phyloP scores from a whole-genome alignment of 83 land plant species.

The Larix sibirica region DNA sequence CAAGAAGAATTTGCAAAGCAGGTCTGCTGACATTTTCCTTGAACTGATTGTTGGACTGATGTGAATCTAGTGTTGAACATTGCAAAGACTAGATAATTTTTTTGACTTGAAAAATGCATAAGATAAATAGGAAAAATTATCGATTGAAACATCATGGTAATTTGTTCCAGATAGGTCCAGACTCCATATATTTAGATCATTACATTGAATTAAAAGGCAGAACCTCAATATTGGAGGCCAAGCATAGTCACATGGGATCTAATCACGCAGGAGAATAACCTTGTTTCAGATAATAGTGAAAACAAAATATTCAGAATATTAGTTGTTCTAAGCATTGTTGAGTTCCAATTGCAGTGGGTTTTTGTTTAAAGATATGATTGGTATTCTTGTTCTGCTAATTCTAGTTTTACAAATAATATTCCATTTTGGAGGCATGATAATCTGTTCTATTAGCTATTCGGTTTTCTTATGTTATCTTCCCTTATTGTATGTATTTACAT shows the following conservation, averaged over 20 bases:
- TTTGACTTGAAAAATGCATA: background rate
- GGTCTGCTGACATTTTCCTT: constrained; percentile 3
- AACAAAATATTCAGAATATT: background rate
- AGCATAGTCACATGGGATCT: no score
- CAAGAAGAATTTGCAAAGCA: background rate
- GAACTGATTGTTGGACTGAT: background rate
- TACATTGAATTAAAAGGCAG: background rate
- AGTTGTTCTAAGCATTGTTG: no score
- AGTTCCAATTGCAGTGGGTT: no score
- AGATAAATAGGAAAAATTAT: background rate
- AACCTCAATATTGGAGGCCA: background rate
- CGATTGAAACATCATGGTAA: background rate
- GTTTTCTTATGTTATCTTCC: no score
- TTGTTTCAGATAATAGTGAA: background rate
- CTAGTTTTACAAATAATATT: no score
- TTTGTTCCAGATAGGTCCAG: background rate
- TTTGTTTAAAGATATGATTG: no score
- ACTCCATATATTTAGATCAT: background rate
- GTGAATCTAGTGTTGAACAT: background rate
- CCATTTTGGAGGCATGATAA: no score
- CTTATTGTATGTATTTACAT: no score
- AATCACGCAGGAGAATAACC: background rate
- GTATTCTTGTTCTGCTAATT: no score
- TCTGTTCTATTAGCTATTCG: no score
- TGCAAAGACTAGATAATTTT: background rate